Evolutionary conservation across 176 grass and related monocot species (phyloP), one percentile per base, ranked within the genome.

Genomic region (Juncus inflexus): DNA sequence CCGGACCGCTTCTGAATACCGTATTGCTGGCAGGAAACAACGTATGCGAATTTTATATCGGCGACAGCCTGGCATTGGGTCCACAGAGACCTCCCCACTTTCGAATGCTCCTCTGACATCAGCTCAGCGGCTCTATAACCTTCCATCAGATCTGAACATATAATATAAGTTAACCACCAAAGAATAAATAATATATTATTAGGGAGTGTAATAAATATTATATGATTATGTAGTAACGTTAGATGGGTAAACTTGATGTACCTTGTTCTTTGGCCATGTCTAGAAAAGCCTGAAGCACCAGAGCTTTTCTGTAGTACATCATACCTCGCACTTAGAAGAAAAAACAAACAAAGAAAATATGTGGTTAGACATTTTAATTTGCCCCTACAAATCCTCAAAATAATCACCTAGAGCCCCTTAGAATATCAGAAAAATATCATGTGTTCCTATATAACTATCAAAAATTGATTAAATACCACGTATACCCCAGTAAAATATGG

Each of bases 241-340:
- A 9, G 43, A 47, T 6, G 43, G 43, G 43, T 47, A 47, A 47
- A 47, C 9, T 47, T 47, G 43, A 47, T 47, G 9, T 86, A 91
- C 92, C 92, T 11, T 91, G 60, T 56, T 96, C 91, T 81, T 77
- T 71, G 13, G 92, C 92, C 87, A 96, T 91, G 72, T 96, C 92
- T 58, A 96, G 84, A 67, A 88, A 96, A 75, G 92, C 77, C 74
- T 96, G 92, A 86, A 96, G 87, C 58, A 81, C 87, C 75, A 96
- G 75, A 79, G 92, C 92, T 83, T 91, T 84, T 74, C 92, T 74
- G 66, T 91, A 96, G 77, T 96, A 96, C 92, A 96, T 96, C 92
- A 96, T 91, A 42, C 92, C 92, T 65, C 92, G 78, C 57, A 96
- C 92, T 96, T 76, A 2, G 43, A 47, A 47, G 63, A 81, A 60